Percentiles rank a stretch among this genome's conserved stretches.
Conservation (phyloP, 2,329 filamentous ascomycete genomes). For the Penicillium verrucosum region DNA sequence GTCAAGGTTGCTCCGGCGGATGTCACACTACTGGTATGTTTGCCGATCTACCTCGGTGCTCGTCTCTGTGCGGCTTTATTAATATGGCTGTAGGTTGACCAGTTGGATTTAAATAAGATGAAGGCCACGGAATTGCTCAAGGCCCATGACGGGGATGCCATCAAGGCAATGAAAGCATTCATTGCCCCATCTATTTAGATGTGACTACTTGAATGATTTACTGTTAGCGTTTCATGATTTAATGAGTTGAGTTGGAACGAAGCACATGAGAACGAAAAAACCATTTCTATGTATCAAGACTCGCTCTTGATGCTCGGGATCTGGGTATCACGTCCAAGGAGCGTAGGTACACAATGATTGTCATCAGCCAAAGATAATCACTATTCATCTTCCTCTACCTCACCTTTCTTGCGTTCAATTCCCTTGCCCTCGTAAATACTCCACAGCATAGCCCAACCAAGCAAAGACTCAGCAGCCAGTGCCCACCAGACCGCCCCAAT, state of each 20-base stretch:
- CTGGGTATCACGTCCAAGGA: background rate
- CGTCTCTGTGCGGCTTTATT: background rate
- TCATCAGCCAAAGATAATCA: background rate
- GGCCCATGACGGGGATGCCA: slow-evolving; percentile 45
- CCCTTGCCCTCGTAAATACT: slow-evolving; percentile 64
- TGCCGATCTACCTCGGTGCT: background rate
- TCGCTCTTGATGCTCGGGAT: background rate
- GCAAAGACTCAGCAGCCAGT: slow-evolving; percentile 51
- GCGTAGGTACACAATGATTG: background rate
- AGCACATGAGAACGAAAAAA: background rate
- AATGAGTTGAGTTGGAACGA: background rate
- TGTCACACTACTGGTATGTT: slow-evolving; percentile 46
- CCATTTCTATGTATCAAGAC: background rate
- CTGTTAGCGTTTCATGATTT: background rate
- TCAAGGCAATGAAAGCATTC: slow-evolving; percentile 43
- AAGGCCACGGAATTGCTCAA: slow-evolving; percentile 49
- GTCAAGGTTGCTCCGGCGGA: slow-evolving; percentile 48
- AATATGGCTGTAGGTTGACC: slow-evolving; percentile 32
- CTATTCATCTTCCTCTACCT: slow-evolving; percentile 20
- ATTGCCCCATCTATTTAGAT: slow-evolving; percentile 28
- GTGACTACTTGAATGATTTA: slow-evolving; percentile 1
- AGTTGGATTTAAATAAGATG: slow-evolving; percentile 46
- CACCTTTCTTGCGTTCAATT: slow-evolving; percentile 48
- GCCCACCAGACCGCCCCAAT: slow-evolving; percentile 59
- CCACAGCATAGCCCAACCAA: slow-evolving; percentile 59